Conservation (phyloP, 176 grass and related monocot species). For the Stipa capillata region DNA sequence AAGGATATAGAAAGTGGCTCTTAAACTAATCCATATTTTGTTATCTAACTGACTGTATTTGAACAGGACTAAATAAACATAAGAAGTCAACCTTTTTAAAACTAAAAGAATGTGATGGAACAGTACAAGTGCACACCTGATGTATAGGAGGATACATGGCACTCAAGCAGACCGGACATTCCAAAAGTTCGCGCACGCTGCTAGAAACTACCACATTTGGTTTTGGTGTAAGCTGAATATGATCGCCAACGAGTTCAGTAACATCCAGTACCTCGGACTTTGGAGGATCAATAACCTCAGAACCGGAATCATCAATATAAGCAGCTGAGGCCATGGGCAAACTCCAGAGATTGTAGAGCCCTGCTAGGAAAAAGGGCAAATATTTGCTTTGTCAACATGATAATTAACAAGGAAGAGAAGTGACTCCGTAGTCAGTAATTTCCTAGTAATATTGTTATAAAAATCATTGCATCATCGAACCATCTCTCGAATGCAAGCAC, state of each 20-base stretch:
- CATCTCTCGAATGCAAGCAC: background rate
- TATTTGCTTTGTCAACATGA: background rate
- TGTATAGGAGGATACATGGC: slow-evolving; percentile 74
- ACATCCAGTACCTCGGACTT: slow-evolving; percentile 68
- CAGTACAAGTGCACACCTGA: slow-evolving; percentile 26
- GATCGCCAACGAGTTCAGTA: slow-evolving; percentile 41
- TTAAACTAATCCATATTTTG: background rate
- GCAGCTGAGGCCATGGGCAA: slow-evolving; percentile 46
- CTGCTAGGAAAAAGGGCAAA: slow-evolving; percentile 21
- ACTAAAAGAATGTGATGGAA: background rate
- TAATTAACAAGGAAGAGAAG: background rate
- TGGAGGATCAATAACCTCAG: slow-evolving; percentile 57
- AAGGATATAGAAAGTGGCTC: background rate
- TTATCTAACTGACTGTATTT: background rate
- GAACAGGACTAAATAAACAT: background rate
- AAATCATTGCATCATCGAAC: background rate
- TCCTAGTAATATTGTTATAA: background rate
- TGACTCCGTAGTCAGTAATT: background rate
- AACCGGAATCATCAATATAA: slow-evolving; percentile 53
- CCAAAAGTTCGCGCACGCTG: slow-evolving; percentile 60
- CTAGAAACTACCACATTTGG: slow-evolving; percentile 71
- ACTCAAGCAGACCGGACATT: slow-evolving; percentile 62
- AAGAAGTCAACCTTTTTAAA: background rate
- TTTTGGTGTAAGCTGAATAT: slow-evolving; percentile 48
- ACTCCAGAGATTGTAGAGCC: background rate